Evolutionary conservation across 441 rosid genomes (phyloP).

Genomic region (Macaranga tanarius): DNA sequence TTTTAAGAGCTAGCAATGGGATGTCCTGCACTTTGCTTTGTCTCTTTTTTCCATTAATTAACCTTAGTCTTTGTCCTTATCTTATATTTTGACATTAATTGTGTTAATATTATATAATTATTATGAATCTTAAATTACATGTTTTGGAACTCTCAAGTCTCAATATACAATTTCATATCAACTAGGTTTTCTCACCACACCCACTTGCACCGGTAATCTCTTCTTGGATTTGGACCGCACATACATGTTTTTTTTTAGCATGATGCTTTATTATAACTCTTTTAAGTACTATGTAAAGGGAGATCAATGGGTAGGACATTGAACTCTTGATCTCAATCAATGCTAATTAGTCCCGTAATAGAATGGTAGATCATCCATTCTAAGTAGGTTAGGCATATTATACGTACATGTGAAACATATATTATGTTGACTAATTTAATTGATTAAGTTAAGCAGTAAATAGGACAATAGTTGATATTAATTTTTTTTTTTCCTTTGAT

Average conservation of each 20-base stretch:
- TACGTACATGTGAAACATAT: too few species aligned
- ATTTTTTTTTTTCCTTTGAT: too few species aligned
- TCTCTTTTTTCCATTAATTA: neutral
- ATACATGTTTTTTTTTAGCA: too few species aligned
- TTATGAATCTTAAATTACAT: neutral
- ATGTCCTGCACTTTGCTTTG: slow-evolving; percentile 21
- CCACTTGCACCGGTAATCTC: neutral
- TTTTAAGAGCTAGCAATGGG: slow-evolving; percentile 9
- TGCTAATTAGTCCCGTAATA: too few species aligned
- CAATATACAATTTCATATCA: neutral
- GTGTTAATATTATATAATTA: neutral
- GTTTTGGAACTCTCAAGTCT: slow-evolving; percentile 8
- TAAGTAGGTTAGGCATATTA: too few species aligned
- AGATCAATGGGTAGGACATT: too few species aligned
- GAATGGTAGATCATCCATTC: too few species aligned
- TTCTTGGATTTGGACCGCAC: neutral
- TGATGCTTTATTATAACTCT: too few species aligned
- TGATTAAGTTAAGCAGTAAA: too few species aligned
- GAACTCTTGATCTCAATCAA: too few species aligned
- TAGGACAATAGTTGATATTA: too few species aligned
- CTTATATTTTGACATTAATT: slow-evolving; percentile 6
- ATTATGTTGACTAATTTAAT: neutral
- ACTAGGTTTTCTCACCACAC: slow-evolving; percentile 10
- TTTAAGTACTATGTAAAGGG: too few species aligned
- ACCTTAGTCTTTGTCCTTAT: neutral